Base-by-base conservation (phyloP, 306 rosid genomes). In the Acmispon strigosus region DNA sequence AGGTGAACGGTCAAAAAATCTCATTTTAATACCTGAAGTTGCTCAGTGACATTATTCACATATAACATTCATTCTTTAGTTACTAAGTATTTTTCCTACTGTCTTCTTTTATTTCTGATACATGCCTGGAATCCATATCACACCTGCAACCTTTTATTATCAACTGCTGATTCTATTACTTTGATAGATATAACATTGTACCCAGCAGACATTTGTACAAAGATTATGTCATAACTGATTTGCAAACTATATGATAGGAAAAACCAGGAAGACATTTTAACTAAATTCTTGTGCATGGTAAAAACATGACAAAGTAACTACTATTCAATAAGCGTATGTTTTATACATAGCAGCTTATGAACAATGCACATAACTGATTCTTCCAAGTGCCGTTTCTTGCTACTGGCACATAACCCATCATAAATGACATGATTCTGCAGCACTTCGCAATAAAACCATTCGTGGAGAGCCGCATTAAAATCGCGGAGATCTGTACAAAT, bases 301-400 rank as follows among this genome's bases (percentile, higher is more conserved):
- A 68, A 63, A 64, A 42, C 64, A 24, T 12, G 69, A 48, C 8
- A 65, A 63, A 71, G 45, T n/a, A 47, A 39, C 75, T 52, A 75
- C 68, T 49, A 51, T 18, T 62, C 61, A 16, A 64, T 61, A 65
- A 69, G 65, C 57, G 37, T 16, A 61, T 27, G 74, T 60, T 75
- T 39, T 60, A 60, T 10, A 81, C 70, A 56, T 61, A 45, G 67
- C 77, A 78, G 37, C 74, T 42, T 68, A 74, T 48, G 59, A 62
- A 73, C 68, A 78, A 70, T 74, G 79, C 61, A 82, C 75, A 53
- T 52, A 73, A 60, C 62, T 70, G 57, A 58, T n/a, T 59, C 76
- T 65, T 44, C 54, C 75, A n/a, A 72, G 52, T 54, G 49, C 36
- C 22, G 48, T 66, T 67, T 58, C 69, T 43, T 71, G 66, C 72